Evolutionary conservation across 768 basidiomycete species (phyloP).

Genomic region (Lentinula raphanica): DNA sequence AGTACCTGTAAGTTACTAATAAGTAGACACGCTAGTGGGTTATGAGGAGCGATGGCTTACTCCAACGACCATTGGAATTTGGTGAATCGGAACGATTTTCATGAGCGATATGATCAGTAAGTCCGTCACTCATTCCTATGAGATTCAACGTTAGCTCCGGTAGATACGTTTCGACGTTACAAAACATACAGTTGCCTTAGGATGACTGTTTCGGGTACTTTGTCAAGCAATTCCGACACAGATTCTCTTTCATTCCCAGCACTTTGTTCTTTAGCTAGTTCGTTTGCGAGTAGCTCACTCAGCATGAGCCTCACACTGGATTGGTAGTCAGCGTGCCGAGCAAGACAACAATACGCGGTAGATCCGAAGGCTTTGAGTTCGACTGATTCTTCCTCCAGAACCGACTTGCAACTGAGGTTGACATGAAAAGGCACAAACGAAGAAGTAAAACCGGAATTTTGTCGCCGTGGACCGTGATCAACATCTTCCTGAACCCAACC

Average conservation of each 20-base stretch:
- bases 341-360: conserved; percentile 50
- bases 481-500: conserved; percentile 10
- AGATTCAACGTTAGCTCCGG: not conserved
- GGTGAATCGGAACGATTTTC: conserved; percentile 41
- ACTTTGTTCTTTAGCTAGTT: conserved; percentile 38
- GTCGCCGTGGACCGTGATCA: too few relatives aligned
- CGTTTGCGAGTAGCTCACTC: conserved; percentile 48
- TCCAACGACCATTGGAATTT: conserved; percentile 85
- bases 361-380: not conserved
- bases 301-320: conserved; percentile 59
- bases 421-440: not conserved
- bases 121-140: conserved; percentile 79
- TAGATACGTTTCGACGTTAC: conserved; percentile 16
- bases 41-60: conserved; percentile 25
- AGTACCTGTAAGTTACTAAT: conserved; percentile 18
- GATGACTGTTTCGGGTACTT: conserved; percentile 59
- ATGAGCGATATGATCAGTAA: conserved; percentile 65
- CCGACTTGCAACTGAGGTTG: conserved; percentile 7
- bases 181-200: conserved; percentile 83
- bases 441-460: not conserved
- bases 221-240: conserved; percentile 39
- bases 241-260: conserved; percentile 18
- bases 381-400: not conserved
- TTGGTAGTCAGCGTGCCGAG: conserved; percentile 90
- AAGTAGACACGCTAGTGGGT: not conserved